Base-by-base conservation (phyloP, 23 red algal species). In the Chondrus crispus region DNA sequence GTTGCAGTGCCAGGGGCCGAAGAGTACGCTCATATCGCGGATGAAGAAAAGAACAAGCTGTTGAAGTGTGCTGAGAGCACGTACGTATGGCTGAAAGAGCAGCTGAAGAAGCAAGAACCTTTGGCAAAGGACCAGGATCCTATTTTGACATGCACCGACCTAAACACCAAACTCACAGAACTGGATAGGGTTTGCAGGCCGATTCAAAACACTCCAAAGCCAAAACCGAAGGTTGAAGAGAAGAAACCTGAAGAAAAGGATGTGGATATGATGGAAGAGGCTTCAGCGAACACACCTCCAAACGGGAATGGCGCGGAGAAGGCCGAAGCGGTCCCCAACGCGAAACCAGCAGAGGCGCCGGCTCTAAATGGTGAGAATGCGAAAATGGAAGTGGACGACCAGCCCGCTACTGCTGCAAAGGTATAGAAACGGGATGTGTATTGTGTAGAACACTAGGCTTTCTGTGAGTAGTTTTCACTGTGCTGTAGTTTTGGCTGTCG, bases 51-150 rank as follows among this genome's bases (percentile, higher is more conserved):
- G 81, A 71, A 89, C 24, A 91, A 92, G 18, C 87, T 86, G 47
- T 37, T 81, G 64, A 81, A 86, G 14, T 81, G 89, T 84, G 69
- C 84, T 12, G 89, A 93, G 43, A 78, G 78, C 30, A 81, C 96
- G 63, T 90, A 81, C 33, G n/a, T 88, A 12, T 98, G 96, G 96
- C 83, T 98, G 20, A 42, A 87, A 54, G 40, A 88, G 58, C 62
- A 89, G 69, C 24, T 86, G 20, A 41, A 24, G 22, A 92, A 93
- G 52, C 69, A 94, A 46, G 69, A 82, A 24, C 79, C 81, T 22
- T 42, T 93, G 4, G 47, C 37, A 28, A 93, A 91, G 37, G 85
- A 98, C 75, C 74, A 84, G 29, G 88, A 98, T 66, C 88, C 93
- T 7, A 47, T 51, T 4, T 45, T 98, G 76, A 91, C 74, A 44